Base-by-base conservation (phyloP, 306 rosid genomes). In the Crataegus laevigata region DNA sequence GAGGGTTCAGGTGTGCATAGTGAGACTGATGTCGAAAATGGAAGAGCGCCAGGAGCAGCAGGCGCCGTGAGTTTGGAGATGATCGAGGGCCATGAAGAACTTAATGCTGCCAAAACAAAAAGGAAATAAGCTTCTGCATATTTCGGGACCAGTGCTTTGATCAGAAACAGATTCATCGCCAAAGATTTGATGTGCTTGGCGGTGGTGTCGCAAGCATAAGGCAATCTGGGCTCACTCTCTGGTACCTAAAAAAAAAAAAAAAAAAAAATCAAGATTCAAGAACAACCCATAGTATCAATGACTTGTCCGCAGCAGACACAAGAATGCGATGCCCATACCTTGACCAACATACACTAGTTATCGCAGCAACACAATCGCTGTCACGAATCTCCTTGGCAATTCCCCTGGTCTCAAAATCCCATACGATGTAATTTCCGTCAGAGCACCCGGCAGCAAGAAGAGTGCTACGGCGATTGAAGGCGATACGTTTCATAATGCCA, bases 371-470 rank as follows among this genome's bases (percentile, higher is more conserved):
- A 77, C 96, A 90, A 42, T 90, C 99, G 70, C 78, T 75, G 78
- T 92, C 98, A 26, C 70, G 85, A 43, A 96, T 96, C 87, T 84
- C 93, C 80, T 96, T 96, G 40, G 98, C 92, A 61, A 96, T 83
- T 34, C 98, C 99, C 88, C 99, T 87, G 67, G 96, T 90, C 83
- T 90, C 94, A 6, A 96, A 96, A 87, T 96, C 99, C 98, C 99
- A 96, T 43, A 96, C 81, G 72, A 96, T 73, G 77, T 97, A 92
- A 50, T 90, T 96, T 83, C 99, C 99, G 73, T 92, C 98, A 60
- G 91, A 86, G 90, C 97, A 90, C 36, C 99, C 99, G 80, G 99
- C 98, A 47, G 99, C 97, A 24, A 94, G 93, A 79, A 94, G 99
- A 68, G 97, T 92, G 66, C 99, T 97, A 0, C 96, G 97, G 51